A percentile compares a stretch with the other conserved stretches of the same genome.
Conservation (phyloP, 306 rosid genomes). For the apple (Malus domestica) region DNA sequence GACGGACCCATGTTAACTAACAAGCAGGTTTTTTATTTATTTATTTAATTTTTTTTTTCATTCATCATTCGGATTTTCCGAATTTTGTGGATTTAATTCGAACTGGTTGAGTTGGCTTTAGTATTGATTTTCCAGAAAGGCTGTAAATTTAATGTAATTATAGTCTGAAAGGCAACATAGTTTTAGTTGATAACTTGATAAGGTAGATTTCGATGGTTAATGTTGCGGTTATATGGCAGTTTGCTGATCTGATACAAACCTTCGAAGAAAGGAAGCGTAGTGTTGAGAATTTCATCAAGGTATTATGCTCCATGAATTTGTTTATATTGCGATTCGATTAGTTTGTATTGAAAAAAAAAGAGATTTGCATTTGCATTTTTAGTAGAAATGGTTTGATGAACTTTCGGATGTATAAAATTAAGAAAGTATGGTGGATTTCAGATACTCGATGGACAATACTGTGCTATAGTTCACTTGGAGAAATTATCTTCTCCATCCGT, state of each 20-base stretch:
- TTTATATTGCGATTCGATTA: background rate
- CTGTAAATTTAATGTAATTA: background rate
- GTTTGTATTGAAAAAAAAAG: background rate
- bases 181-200: background rate
- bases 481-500: background rate
- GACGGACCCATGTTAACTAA: constrained; percentile 83
- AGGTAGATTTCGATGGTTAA: background rate
- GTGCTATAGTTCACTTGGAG: background rate
- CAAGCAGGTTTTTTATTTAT: constrained; percentile 40
- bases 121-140: background rate
- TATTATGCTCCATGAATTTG: constrained; percentile 11
- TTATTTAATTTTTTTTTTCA: background rate
- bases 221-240: constrained; percentile 41
- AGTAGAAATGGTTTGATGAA: background rate
- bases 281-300: constrained; percentile 73
- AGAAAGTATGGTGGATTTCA: background rate
- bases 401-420: background rate
- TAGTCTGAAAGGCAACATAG: background rate
- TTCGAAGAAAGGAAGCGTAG: constrained; percentile 59
- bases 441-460: background rate
- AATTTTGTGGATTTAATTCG: background rate
- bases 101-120: background rate
- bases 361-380: background rate
- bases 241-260: constrained; percentile 69
- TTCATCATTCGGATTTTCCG: background rate